These are phyloP conservation scores for Eruca vesicaria DNA, from an alignment of 441 rosid genomes.

Conservation along the genomic window DNA sequence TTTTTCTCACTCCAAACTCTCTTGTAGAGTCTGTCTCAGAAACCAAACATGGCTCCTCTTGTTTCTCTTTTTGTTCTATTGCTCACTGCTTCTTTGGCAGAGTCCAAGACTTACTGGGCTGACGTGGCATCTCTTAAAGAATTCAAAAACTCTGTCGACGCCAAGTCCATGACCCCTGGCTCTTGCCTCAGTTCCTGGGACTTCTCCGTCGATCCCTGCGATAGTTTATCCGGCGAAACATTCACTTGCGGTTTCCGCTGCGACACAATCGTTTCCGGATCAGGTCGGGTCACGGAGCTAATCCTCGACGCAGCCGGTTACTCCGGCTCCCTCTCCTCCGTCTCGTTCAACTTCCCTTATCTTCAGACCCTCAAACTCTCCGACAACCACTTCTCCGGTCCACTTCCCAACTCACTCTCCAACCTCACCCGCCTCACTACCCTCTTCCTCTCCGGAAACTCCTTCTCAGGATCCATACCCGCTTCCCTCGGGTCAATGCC, in stretches of 20 bases:
- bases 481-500: slow-evolving; percentile 50
- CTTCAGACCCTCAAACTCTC: slow-evolving; percentile 62
- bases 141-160: slow-evolving; percentile 48
- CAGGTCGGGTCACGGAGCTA: slow-evolving; percentile 67
- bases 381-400: slow-evolving; percentile 58
- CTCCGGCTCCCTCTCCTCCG: slow-evolving; percentile 49
- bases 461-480: slow-evolving; percentile 61
- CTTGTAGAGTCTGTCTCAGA: not conserved
- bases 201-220: slow-evolving; percentile 79
- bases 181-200: slow-evolving; percentile 82
- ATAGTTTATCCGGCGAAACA: slow-evolving; percentile 54
- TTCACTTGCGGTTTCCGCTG: slow-evolving; percentile 92
- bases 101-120: slow-evolving; percentile 54
- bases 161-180: slow-evolving; percentile 56
- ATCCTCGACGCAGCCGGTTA: slow-evolving; percentile 77
- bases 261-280: slow-evolving; percentile 44
- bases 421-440: slow-evolving; percentile 54
- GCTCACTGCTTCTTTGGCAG: slow-evolving; percentile 8
- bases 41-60: slow-evolving; percentile 28
- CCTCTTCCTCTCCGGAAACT: slow-evolving; percentile 55
- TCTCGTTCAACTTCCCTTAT: slow-evolving; percentile 57
- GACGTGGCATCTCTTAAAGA: slow-evolving; percentile 53
- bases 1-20: not conserved
- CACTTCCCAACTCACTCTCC: slow-evolving; percentile 52
- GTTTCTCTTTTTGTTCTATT: slow-evolving; percentile 1